Evolutionary conservation across 75 land plant genomes (phyloP), one percentile per base, ranked within the genome.

Genomic region (Selaginella tamariscina): DNA sequence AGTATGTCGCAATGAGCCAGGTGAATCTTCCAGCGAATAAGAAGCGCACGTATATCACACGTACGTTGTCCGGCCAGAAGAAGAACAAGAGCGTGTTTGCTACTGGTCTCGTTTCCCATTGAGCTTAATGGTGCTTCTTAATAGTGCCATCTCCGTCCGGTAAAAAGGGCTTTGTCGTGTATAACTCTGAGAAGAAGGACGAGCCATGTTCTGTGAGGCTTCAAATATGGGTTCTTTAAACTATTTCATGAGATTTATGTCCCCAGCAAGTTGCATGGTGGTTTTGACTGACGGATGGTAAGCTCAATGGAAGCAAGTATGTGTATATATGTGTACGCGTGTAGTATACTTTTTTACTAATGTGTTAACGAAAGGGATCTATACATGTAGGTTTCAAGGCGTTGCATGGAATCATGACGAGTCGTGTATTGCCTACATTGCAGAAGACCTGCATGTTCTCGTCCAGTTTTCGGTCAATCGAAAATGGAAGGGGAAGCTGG

Each of bases 131-230:
- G 87, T 9, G 89, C 78, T 15, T 77, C 92, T 27, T 82, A 24
- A 64, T 95, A 28, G 86, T 90, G 31, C 96, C 99, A 30, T 95
- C 99, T 32, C 88, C 88, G 0, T 91, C 99, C 65, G 99, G 99
- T 18, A 73, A 76, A 31, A 90, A 95, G 77, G 80, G 90, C 49
- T 84, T 95, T 24, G 79, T 91, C n/a, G 72, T 90, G 65, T 81
- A 83, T 2, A 87, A 90, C 63, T 33, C 77, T 44, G 88, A 87
- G 33, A 77, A 30, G 11, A 81, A 81, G 66, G 77, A 81, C 33
- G 56, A 55, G 26, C 33, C 82, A 18, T 27, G 84, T 54, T 76
- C 92, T 11, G 71, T 76, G 18, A 75, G 81, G 68, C 78, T 95
- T 68, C 95, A 95, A 71, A 78, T 95, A 1, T 95, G 99, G 99